phyloP scores from a whole-genome alignment of 2,329 filamentous ascomycete genomes.

The Fusarium domesticum region DNA sequence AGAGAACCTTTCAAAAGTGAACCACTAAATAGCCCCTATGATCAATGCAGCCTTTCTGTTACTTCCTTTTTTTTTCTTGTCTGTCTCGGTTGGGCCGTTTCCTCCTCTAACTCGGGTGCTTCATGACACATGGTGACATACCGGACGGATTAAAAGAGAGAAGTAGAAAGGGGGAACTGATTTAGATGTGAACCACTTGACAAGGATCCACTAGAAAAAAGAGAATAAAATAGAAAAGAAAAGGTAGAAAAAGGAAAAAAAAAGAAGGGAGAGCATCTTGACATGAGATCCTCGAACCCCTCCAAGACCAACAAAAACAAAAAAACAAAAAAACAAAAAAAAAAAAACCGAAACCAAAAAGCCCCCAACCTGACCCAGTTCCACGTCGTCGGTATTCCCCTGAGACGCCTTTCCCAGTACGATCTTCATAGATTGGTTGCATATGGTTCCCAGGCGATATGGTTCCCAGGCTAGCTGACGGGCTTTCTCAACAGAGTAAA shows the following conservation, averaged over 20 bases:
- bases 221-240: constrained; percentile 1
- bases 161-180: neutral
- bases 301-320: neutral
- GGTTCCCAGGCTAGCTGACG: neutral
- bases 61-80: too few species aligned
- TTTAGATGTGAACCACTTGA: neutral
- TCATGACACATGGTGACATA: too few species aligned
- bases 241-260: constrained; percentile 1
- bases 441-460: neutral
- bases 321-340: neutral
- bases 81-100: too few species aligned
- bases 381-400: constrained; percentile 31
- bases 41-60: too few species aligned
- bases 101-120: too few species aligned
- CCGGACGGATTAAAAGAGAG: too few species aligned
- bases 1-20: too few species aligned
- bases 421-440: constrained; percentile 1
- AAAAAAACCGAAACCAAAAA: constrained; percentile 14
- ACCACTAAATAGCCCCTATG: too few species aligned
- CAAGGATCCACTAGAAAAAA: neutral
- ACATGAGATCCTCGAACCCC: neutral
- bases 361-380: constrained; percentile 26
- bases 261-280: neutral
- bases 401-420: constrained; percentile 4
- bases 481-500: neutral